Evolutionary conservation across 306 rosid genomes (phyloP).

Genomic region (Cicer bijugum): DNA sequence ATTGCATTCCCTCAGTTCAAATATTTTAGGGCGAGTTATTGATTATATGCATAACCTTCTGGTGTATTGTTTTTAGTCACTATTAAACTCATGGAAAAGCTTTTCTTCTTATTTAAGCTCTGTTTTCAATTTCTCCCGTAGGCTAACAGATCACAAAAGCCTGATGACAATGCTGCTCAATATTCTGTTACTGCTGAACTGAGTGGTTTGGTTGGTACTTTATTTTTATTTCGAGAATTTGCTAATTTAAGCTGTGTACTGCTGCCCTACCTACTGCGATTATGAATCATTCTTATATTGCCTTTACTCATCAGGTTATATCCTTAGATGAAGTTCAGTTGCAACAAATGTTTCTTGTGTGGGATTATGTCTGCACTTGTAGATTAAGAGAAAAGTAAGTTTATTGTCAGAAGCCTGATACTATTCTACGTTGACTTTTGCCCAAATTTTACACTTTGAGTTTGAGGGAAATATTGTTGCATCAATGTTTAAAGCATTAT

Average conservation of each 20-base stretch:
- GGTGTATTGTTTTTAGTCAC: constrained; percentile 3
- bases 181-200: constrained; percentile 78
- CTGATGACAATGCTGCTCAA: constrained; percentile 67
- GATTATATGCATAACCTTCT: constrained; percentile 24
- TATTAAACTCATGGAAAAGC: constrained; percentile 2
- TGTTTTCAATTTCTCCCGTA: constrained; percentile 44
- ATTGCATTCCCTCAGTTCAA: constrained; percentile 13
- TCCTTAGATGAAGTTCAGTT: constrained; percentile 83
- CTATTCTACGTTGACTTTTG: constrained; percentile 32
- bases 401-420: constrained; percentile 11
- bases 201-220: constrained; percentile 73
- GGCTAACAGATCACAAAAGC: constrained; percentile 82
- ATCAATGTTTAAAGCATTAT: neutral
- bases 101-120: constrained; percentile 28
- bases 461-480: neutral
- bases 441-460: constrained; percentile 3
- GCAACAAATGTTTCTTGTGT: constrained; percentile 67
- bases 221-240: constrained; percentile 17
- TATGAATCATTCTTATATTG: constrained; percentile 32
- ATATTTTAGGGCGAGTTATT: constrained; percentile 30
- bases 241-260: constrained; percentile 14
- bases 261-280: constrained; percentile 17
- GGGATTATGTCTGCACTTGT: constrained; percentile 73
- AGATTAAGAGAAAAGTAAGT: constrained; percentile 84
- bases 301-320: constrained; percentile 56